Conservation (phyloP, 345 rosid species). For the Firmiana major region DNA sequence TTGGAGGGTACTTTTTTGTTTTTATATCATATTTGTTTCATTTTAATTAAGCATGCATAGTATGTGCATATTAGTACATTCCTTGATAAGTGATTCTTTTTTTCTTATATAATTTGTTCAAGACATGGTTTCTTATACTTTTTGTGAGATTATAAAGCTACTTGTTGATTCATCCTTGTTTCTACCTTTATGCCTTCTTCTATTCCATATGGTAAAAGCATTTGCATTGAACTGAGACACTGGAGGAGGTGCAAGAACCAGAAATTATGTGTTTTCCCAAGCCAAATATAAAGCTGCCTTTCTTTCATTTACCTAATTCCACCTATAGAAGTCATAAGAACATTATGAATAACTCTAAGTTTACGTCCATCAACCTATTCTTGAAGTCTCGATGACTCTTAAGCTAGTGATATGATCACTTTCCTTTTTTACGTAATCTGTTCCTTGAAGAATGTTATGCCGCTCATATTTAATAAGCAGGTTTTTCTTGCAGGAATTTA, state of each 20-base stretch:
- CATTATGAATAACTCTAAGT: not conserved
- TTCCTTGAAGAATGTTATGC: conserved; percentile 1
- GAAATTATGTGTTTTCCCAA: not conserved
- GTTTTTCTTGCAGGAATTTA: conserved; percentile 66
- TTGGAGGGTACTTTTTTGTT: conserved; percentile 75
- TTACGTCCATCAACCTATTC: not conserved
- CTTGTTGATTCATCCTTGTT: not conserved
- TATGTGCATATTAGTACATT: not conserved
- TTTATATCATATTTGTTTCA: conserved; percentile 6
- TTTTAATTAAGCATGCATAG: not conserved
- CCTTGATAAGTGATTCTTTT: not conserved
- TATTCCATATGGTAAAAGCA: not conserved
- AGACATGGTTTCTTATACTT: not conserved
- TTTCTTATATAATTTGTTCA: not conserved
- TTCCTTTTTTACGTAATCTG: not conserved
- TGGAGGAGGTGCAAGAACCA: not conserved
- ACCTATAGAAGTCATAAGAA: not conserved
- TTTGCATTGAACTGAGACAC: not conserved
- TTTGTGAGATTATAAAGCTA: not conserved
- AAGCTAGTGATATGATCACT: not conserved
- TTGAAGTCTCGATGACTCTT: not conserved
- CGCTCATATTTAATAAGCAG: conserved; percentile 12
- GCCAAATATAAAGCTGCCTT: not conserved
- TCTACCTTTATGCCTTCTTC: not conserved
- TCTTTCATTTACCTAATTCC: not conserved